phyloP scores from a whole-genome alignment of 1,139 yeast species.

The Debaryomycetaceae sp. region DNA sequence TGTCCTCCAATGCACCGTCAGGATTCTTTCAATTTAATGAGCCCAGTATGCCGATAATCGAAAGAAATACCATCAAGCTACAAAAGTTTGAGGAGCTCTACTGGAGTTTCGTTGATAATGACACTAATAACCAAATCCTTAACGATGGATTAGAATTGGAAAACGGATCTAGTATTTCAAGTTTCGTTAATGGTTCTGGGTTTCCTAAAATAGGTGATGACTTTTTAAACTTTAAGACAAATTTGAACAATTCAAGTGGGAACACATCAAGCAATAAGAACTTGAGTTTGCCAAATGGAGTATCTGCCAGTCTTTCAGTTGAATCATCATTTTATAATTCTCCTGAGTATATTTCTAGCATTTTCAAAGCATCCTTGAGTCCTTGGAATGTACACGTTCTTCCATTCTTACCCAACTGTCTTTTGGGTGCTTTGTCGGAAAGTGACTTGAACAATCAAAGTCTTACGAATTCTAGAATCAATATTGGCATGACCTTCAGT shows the following conservation, averaged over 20 bases:
- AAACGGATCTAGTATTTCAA: conserved; percentile 24
- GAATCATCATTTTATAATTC: conserved; percentile 22
- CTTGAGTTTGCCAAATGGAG: conserved; percentile 1
- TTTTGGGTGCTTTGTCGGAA: conserved; percentile 37
- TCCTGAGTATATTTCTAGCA: conserved; percentile 16
- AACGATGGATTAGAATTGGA: conserved; percentile 29
- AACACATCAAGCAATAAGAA: conserved; percentile 7
- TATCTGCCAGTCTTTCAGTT: conserved; percentile 2
- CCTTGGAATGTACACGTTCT: conserved; percentile 76
- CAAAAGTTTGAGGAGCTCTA: conserved; percentile 42
- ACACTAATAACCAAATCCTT: conserved; percentile 5
- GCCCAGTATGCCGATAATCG: conserved; percentile 11
- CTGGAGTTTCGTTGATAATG: conserved; percentile 35
- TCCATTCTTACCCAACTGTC: conserved; percentile 54
- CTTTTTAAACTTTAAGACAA: conserved; percentile 19
- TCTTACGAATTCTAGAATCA: conserved; percentile 27
- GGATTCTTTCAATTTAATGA: conserved; percentile 8
- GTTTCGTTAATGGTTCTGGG: conserved; percentile 22
- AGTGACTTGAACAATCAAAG: conserved; percentile 41
- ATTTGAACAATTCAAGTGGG: conserved; percentile 9
- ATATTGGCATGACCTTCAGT: conserved; percentile 64
- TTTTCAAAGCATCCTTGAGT: conserved; percentile 27
- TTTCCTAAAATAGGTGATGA: conserved; percentile 26
- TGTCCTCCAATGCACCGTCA: conserved; percentile 4
- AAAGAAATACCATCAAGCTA: conserved; percentile 17